A percentile compares a stretch with the other conserved stretches of the same genome.
Evolutionary conservation across 1,284 basidiomycete species (phyloP).

Genomic region (Apiotrichum montevideense): DNA sequence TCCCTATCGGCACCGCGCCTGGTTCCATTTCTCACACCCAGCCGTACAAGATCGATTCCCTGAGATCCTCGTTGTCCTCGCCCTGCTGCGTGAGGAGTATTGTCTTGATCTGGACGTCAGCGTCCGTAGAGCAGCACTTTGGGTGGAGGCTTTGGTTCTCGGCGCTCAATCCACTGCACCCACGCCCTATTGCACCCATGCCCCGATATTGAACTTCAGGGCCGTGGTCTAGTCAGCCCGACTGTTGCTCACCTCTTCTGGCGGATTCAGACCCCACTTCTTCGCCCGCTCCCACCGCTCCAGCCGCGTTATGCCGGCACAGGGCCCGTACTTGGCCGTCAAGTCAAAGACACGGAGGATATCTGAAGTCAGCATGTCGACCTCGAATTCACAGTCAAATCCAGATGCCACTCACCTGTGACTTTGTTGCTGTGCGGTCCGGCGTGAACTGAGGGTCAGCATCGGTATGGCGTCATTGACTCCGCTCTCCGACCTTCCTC

Average conservation of each 20-base stretch:
- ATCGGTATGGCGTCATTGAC: constrained; percentile 3
- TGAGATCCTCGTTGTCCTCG: constrained; percentile 48
- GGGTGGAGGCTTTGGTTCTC: no score
- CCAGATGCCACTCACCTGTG: constrained; percentile 29
- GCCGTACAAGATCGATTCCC: constrained; percentile 52
- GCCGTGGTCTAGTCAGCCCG: no score
- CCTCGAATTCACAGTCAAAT: no score
- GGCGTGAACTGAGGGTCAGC: constrained; percentile 28
- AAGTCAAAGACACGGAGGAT: constrained; percentile 76
- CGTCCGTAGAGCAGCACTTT: neutral
- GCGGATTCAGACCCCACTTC: constrained; percentile 73
- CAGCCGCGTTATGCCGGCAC: constrained; percentile 71
- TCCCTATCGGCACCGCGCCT: no score
- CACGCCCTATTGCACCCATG: no score
- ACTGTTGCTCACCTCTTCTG: constrained; percentile 58
- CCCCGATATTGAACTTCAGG: no score
- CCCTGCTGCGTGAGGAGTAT: constrained; percentile 62
- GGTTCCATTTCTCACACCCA: constrained; percentile 24
- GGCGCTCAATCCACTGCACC: no score
- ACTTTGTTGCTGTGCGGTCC: constrained; percentile 39
- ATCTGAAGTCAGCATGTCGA: constrained; percentile 51
- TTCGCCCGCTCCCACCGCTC: constrained; percentile 84
- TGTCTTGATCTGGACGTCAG: constrained; percentile 58
- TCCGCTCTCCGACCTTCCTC: neutral
- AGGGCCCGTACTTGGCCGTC: constrained; percentile 79